Percentiles rank a stretch among this genome's conserved stretches.
Conservation (phyloP, 2,329 filamentous ascomycete species). For the Daldinia sp. region DNA sequence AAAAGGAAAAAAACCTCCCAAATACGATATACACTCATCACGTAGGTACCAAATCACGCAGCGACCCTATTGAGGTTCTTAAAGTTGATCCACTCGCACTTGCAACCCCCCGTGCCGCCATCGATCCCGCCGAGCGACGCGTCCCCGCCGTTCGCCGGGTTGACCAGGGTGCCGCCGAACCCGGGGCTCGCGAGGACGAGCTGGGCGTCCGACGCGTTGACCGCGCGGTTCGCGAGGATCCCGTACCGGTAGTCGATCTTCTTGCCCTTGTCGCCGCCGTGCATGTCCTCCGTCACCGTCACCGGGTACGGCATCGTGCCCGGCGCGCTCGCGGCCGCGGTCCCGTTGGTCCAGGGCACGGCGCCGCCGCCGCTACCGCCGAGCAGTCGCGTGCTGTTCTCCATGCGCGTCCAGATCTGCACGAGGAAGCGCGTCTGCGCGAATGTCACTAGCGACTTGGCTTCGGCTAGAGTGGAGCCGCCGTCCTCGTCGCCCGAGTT, state of each 20-base stretch:
- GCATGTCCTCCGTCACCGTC: conserved; percentile 71
- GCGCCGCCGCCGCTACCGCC: conserved; percentile 23
- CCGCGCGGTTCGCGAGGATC: conserved; percentile 61
- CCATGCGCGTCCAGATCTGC: conserved; percentile 71
- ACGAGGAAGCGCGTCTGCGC: conserved; percentile 72
- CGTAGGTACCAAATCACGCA: neutral
- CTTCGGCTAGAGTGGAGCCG: conserved; percentile 65
- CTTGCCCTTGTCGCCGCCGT: conserved; percentile 65
- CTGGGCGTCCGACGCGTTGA: conserved; percentile 59
- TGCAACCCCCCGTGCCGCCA: conserved; percentile 72
- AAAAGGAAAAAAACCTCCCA: neutral
- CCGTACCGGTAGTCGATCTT: conserved; percentile 69
- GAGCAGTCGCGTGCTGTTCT: conserved; percentile 59
- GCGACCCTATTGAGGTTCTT: conserved; percentile 28
- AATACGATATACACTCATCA: neutral
- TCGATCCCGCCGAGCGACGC: conserved; percentile 69
- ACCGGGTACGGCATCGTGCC: conserved; percentile 74
- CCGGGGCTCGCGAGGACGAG: conserved; percentile 64
- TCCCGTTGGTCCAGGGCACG: conserved; percentile 47
- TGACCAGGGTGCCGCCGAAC: conserved; percentile 65
- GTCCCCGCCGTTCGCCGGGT: conserved; percentile 60
- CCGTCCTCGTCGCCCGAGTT: conserved; percentile 65
- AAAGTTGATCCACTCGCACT: conserved; percentile 71
- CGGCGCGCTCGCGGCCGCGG: conserved; percentile 56
- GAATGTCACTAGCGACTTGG: conserved; percentile 69